phyloP scores from a whole-genome alignment of 2,329 filamentous ascomycete genomes.

The Trichoderma semiorbis region DNA sequence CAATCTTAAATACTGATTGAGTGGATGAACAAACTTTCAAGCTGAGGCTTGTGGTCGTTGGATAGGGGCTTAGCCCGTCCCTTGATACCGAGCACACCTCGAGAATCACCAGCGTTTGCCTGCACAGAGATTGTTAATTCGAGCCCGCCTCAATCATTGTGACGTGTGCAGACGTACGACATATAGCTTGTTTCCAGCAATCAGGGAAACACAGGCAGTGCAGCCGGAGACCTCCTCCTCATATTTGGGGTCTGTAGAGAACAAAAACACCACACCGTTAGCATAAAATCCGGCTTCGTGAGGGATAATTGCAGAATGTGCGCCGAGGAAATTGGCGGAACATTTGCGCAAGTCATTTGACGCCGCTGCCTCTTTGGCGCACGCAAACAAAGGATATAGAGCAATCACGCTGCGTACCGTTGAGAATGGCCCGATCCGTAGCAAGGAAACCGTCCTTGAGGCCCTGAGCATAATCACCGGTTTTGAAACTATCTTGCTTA shows the following conservation, averaged over 20 bases:
- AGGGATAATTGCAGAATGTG: background rate
- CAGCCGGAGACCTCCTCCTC: conserved; percentile 98
- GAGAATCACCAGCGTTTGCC: conserved; percentile 96
- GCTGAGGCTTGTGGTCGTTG: conserved; percentile 99
- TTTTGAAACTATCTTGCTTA: conserved; percentile 91
- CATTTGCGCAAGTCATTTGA: background rate
- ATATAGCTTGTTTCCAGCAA: conserved; percentile 89
- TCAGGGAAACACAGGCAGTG: conserved; percentile 86
- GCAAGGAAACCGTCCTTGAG: conserved; percentile 96
- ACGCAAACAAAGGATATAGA: background rate
- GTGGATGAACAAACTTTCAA: conserved; percentile 66
- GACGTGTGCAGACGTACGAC: conserved; percentile 63
- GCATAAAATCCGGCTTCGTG: background rate
- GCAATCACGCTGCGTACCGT: conserved; percentile 57
- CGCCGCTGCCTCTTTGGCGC: background rate
- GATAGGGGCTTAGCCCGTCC: conserved; percentile 95
- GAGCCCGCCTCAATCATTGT: background rate
- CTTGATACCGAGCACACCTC: conserved; percentile 93
- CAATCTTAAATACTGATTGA: background rate
- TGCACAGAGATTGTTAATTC: conserved; percentile 36
- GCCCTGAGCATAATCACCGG: conserved; percentile 88
- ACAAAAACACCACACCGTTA: background rate
- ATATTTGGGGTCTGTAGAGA: conserved; percentile 77
- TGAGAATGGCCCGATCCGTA: conserved; percentile 91
- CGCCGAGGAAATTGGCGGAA: background rate